Base-by-base conservation (phyloP, 768 basidiomycete species). In the Tubosaeta sp. region DNA sequence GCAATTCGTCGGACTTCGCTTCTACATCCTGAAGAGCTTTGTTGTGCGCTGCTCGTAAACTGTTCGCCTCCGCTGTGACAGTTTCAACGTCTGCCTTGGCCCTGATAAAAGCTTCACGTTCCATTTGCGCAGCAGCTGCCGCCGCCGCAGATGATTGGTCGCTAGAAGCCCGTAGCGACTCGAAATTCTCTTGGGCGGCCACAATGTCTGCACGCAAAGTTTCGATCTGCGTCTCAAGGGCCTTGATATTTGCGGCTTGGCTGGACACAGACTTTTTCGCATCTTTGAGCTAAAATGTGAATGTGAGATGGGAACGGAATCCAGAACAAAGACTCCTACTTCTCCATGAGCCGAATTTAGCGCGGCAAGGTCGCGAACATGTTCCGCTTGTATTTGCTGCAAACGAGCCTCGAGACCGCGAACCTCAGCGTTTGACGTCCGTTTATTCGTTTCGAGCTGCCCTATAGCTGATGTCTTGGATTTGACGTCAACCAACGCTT, bases 51-150 rank as follows among this genome's bases (percentile, higher is more conserved):
- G 64, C 65, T 62, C 78, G 82, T 27, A 88, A 66, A 26, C 71
- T 68, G 11, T 76, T 75, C 0, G 70, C 68, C 68, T 88, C 85
- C 11, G 72, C 72, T 50, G 77, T 68, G 32, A 84, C 74, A 6
- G 78, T 71, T 39, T 77, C 78, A 33, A 88, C 72, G 48, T 88
- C 80, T 2, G 77, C 78, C 58, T 83, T 81, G 12, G 82, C 84
- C 61, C 82, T 82, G 17, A 80, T 60, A 27, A 89, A 73, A 19
- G 82, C 80, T 59, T 84, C 84, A 17, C 76, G 84, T 55, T 89
- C 84, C 37, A 75, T 68, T 41, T 78, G 74, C n/a, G 81, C 80
- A 14, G 81, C 80, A 14, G 75, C 73, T 1, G 75, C 66, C 0
- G 78, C 73, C 27, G 72, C 74, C 1, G 74, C 67, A 4, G 71